phyloP scores from a whole-genome alignment of 441 rosid genomes.

The Croton laevigatus region DNA sequence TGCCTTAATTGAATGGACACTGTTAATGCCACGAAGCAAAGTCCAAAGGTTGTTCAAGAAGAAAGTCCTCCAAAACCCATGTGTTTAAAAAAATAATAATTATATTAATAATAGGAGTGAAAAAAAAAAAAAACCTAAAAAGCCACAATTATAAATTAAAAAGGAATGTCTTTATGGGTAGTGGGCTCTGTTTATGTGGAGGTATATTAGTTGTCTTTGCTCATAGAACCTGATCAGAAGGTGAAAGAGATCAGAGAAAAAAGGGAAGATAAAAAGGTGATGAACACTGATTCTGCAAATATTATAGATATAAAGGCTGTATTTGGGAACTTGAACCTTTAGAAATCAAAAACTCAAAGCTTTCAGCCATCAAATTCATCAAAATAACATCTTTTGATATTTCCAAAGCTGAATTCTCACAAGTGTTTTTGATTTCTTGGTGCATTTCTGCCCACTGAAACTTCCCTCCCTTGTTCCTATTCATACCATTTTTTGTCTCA shows the following conservation, averaged over 20 bases:
- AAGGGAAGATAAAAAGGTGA: background rate
- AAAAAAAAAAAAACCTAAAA: background rate
- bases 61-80: constrained; percentile 19
- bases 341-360: background rate
- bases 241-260: background rate
- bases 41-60: constrained; percentile 18
- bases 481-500: no score
- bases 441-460: background rate
- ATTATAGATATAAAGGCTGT: constrained; percentile 20
- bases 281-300: constrained; percentile 11
- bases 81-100: constrained; percentile 9
- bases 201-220: constrained; percentile 28
- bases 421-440: constrained; percentile 4
- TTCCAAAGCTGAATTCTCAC: constrained; percentile 31
- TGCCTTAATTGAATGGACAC: constrained; percentile 18
- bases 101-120: background rate
- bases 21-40: constrained; percentile 33
- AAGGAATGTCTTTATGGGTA: constrained; percentile 37
- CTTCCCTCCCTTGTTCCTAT: background rate
- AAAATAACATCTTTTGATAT: constrained; percentile 20
- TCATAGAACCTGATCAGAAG: background rate
- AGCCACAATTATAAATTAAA: background rate
- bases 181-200: constrained; percentile 25
- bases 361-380: constrained; percentile 45
- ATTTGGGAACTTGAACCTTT: constrained; percentile 67